These are phyloP conservation scores for Podaxis sp. DNA, from an alignment of 768 basidiomycete species.

Conservation along the genomic window DNA sequence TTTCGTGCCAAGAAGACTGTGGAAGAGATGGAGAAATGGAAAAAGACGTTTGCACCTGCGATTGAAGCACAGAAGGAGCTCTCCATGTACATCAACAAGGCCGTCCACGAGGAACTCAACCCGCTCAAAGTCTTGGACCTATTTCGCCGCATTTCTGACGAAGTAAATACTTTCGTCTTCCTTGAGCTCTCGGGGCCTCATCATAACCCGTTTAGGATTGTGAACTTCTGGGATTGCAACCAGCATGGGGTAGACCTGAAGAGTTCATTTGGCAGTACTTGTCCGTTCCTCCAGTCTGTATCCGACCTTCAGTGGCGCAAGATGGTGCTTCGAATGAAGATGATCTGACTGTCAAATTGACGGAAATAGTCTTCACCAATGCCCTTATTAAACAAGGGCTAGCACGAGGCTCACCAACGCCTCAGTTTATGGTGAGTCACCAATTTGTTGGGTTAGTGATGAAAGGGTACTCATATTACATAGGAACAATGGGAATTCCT, in stretches of 20 bases:
- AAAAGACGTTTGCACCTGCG: conserved; percentile 75
- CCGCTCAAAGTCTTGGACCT: conserved; percentile 90
- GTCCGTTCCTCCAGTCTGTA: conserved; percentile 96
- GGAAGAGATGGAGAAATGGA: conserved; percentile 85
- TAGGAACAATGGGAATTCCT: conserved; percentile 99
- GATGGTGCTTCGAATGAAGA: conserved; percentile 99
- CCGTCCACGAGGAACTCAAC: conserved; percentile 89
- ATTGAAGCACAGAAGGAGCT: conserved; percentile 87
- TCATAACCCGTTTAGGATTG: conserved; percentile 60
- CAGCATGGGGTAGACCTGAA: conserved; percentile 87
- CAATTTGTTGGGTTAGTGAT: conserved; percentile 1
- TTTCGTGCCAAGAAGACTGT: conserved; percentile 92
- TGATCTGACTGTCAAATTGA: conserved; percentile 94
- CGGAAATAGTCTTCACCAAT: conserved; percentile 95
- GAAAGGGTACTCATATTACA: neutral
- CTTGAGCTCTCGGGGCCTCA: neutral
- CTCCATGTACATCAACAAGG: conserved; percentile 78
- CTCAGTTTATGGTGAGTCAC: conserved; percentile 75
- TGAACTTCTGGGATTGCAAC: conserved; percentile 88
- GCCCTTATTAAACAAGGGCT: conserved; percentile 89
- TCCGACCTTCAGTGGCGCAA: conserved; percentile 94
- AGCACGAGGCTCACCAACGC: conserved; percentile 80
- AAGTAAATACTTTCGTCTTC: conserved; percentile 41
- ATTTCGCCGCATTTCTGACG: conserved; percentile 88
- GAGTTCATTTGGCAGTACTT: conserved; percentile 99